These are phyloP conservation scores for Davidsoniella eucalypti DNA, from an alignment of 2,329 filamentous ascomycete species.

Conservation along the genomic window DNA sequence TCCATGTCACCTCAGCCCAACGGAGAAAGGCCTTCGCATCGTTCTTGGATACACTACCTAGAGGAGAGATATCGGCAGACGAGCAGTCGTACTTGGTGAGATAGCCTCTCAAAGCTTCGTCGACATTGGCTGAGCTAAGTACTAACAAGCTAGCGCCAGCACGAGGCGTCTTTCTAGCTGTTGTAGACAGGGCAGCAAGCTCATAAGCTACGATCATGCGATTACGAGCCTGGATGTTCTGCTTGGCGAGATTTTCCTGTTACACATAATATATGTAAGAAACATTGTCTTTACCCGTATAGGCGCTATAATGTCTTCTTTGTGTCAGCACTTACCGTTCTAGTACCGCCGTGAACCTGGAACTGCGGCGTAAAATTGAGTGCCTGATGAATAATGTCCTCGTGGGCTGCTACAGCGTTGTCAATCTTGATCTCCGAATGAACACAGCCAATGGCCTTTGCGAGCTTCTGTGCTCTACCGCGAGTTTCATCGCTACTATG, in stretches of 20 bases:
- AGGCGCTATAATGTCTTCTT: neutral
- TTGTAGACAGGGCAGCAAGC: conserved; percentile 45
- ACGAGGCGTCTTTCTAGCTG: conserved; percentile 34
- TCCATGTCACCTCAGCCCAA: conserved; percentile 38
- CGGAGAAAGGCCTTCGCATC: conserved; percentile 49
- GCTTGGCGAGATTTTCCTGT: conserved; percentile 43
- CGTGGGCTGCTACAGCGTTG: conserved; percentile 39
- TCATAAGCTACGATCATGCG: conserved; percentile 50
- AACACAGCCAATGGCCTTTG: conserved; percentile 48
- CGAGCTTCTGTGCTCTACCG: conserved; percentile 42
- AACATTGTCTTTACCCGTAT: neutral
- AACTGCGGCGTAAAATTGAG: conserved; percentile 20
- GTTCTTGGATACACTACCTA: conserved; percentile 39
- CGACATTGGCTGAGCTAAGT: conserved; percentile 46
- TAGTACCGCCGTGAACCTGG: conserved; percentile 41
- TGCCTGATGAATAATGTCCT: conserved; percentile 17
- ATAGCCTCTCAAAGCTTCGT: conserved; percentile 30
- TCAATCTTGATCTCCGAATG: conserved; percentile 65
- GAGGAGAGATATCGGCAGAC: conserved; percentile 37
- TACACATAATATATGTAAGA: neutral
- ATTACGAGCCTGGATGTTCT: conserved; percentile 50
- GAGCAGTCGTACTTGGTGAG: conserved; percentile 26
- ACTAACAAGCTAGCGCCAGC: conserved; percentile 42
- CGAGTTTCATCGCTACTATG: conserved; percentile 43
- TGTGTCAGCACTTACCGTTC: conserved; percentile 16